Base-by-base conservation (phyloP, 805 yeast genomes). In the Hanseniaspora thailandica region DNA sequence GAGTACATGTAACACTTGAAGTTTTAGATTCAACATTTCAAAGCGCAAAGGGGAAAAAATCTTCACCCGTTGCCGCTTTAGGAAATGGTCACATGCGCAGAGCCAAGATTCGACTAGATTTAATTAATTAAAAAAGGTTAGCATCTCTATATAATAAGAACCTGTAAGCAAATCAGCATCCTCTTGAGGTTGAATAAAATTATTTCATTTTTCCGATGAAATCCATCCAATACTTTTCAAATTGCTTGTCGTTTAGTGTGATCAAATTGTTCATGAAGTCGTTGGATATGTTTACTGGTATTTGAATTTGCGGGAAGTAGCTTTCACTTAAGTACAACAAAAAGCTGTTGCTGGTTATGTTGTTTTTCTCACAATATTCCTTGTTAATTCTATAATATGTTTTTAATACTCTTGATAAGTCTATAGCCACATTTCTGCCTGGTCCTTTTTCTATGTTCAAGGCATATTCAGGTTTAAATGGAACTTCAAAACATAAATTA, bases 381-480 rank as follows among this genome's bases (percentile, higher is more conserved):
- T 60, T 62, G 47, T 63, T 63, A 38, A 61, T 62, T 5, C 69
- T 71, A 57, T 72, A 82, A 56, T 85, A 71, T 2, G 83, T 74
- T 59, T 79, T 83, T 63, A 89, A 76, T 22, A 87, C 69, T 43
- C 78, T 71, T 1, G 93, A 78, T 13, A 86, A 71, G 62, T 90
- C 98, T 58, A 80, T 77, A 1, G 87, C 81, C 36, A 85, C 74
- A 55, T 81, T 74, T 61, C 90, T 75, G 58, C 76, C 78, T 63
- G 86, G 89, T 4, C 95, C 95, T 65, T 88, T 96, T 58, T 79
- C 78, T 47, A 81, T 69, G 61, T 82, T 78, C 60, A 82, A 81
- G 35, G 73, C 75, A 46, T 65, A 65, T 31, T 76, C 75, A 34
- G 81, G 76, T 59, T 83, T 81, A 64, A 86, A 81, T n/a, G 95